phyloP scores from a whole-genome alignment of 805 yeast genomes.

The Wickerhamiella domercqiae region DNA sequence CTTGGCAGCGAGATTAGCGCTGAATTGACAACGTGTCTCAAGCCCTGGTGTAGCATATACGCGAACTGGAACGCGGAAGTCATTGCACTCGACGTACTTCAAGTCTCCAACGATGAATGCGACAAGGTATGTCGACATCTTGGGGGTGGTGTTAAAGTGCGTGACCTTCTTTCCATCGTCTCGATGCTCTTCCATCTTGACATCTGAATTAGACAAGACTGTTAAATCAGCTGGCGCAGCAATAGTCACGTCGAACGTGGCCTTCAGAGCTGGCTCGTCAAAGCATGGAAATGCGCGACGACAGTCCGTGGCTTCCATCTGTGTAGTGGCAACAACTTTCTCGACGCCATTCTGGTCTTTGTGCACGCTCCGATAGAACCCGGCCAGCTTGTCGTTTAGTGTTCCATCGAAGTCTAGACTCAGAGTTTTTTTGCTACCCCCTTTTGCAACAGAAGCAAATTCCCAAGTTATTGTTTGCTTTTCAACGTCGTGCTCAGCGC shows the following conservation, averaged over 20 bases:
- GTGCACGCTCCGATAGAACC: conserved; percentile 55
- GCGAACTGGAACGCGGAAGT: conserved; percentile 47
- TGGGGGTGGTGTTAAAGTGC: conserved; percentile 46
- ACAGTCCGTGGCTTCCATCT: conserved; percentile 66
- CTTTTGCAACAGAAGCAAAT: conserved; percentile 29
- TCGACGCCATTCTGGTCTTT: conserved; percentile 36
- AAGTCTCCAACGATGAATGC: conserved; percentile 62
- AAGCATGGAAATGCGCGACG: conserved; percentile 65
- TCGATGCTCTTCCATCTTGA: conserved; percentile 26
- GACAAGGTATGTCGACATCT: conserved; percentile 58
- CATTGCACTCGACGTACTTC: conserved; percentile 40
- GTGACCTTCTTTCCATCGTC: conserved; percentile 32
- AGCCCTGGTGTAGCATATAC: conserved; percentile 57
- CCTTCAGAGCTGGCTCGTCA: conserved; percentile 59
- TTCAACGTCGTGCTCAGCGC: conserved; percentile 29
- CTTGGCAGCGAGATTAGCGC: conserved; percentile 48
- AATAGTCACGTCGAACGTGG: conserved; percentile 44
- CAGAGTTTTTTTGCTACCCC: conserved; percentile 39
- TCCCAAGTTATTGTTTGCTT: conserved; percentile 50
- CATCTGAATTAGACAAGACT: conserved; percentile 57
- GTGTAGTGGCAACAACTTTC: conserved; percentile 47
- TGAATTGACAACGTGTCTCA: conserved; percentile 45
- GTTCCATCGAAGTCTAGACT: conserved; percentile 38
- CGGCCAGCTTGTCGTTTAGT: conserved; percentile 56
- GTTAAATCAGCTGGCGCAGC: conserved; percentile 37